phyloP scores from a whole-genome alignment of 164 flowering plant genomes.

The Annona squamosa region DNA sequence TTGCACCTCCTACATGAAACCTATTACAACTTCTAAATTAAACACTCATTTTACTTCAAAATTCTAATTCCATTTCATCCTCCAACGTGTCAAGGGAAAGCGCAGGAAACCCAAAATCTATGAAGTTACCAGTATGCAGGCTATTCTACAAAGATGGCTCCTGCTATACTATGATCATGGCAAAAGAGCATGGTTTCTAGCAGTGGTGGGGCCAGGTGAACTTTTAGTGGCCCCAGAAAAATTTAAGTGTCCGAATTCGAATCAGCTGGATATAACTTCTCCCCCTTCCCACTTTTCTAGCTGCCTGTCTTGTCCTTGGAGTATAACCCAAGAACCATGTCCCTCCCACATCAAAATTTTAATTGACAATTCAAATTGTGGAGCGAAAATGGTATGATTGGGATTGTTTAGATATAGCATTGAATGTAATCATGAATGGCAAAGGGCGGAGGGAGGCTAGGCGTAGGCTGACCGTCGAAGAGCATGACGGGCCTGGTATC shows the following conservation, averaged over 20 bases:
- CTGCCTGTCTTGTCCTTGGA: background rate
- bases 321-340: background rate
- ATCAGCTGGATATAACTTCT: too few species aligned
- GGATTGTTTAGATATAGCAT: background rate
- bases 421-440: too few species aligned
- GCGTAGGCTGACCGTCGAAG: slow-evolving; percentile 56
- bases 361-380: background rate
- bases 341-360: background rate
- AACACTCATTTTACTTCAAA: background rate
- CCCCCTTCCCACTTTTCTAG: too few species aligned
- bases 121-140: too few species aligned
- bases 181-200: too few species aligned
- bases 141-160: too few species aligned
- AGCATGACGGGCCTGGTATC: slow-evolving; percentile 83
- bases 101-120: background rate
- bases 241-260: too few species aligned
- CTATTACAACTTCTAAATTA: background rate
- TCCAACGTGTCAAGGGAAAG: background rate
- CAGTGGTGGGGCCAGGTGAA: too few species aligned
- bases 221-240: too few species aligned
- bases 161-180: too few species aligned
- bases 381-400: background rate
- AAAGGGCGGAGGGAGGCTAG: background rate
- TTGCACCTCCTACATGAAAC: background rate
- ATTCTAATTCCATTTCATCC: background rate